phyloP scores from a whole-genome alignment of 2,329 filamentous ascomycete genomes.

The Colletotrichum cereale region DNA sequence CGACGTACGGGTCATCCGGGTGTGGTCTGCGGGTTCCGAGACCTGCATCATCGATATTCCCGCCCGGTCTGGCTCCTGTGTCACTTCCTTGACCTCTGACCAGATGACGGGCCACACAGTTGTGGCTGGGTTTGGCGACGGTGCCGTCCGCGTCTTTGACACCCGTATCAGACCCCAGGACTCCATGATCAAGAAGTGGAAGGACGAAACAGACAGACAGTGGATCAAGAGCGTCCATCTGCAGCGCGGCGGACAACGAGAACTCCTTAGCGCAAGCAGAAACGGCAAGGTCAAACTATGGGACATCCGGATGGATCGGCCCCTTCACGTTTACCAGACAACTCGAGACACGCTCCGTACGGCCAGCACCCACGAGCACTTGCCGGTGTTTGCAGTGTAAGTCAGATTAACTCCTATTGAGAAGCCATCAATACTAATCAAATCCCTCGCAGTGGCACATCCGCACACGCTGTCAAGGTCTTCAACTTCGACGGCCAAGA shows the following conservation, averaged over 20 bases:
- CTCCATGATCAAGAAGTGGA: slow-evolving; percentile 97
- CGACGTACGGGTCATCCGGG: slow-evolving; percentile 93
- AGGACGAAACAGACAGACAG: slow-evolving; percentile 84
- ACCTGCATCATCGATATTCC: slow-evolving; percentile 94
- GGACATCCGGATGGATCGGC: slow-evolving; percentile 91
- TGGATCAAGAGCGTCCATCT: slow-evolving; percentile 98
- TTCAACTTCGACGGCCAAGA: slow-evolving; percentile 88
- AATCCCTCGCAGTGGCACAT: slow-evolving; percentile 77
- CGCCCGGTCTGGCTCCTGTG: slow-evolving; percentile 92
- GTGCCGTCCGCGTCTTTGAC: slow-evolving; percentile 93
- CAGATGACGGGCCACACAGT: slow-evolving; percentile 98
- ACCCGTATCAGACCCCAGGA: slow-evolving; percentile 86
- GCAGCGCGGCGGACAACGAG: slow-evolving; percentile 93
- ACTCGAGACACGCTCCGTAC: slow-evolving; percentile 85
- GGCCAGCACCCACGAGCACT: slow-evolving; percentile 93
- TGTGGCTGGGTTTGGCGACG: slow-evolving; percentile 95
- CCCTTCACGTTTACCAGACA: slow-evolving; percentile 79
- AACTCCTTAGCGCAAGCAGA: slow-evolving; percentile 89
- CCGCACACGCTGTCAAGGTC: slow-evolving; percentile 87
- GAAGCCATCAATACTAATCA: slow-evolving; percentile 45
- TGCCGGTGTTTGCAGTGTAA: slow-evolving; percentile 95
- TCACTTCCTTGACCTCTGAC: slow-evolving; percentile 95
- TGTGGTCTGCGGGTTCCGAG: slow-evolving; percentile 96
- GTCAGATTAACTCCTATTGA: slow-evolving; percentile 52
- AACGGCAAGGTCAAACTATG: slow-evolving; percentile 96